Evolutionary conservation across 805 yeast species (phyloP), one percentile per base, ranked within the genome.

Genomic region (Wickerhamiella lipophila): DNA sequence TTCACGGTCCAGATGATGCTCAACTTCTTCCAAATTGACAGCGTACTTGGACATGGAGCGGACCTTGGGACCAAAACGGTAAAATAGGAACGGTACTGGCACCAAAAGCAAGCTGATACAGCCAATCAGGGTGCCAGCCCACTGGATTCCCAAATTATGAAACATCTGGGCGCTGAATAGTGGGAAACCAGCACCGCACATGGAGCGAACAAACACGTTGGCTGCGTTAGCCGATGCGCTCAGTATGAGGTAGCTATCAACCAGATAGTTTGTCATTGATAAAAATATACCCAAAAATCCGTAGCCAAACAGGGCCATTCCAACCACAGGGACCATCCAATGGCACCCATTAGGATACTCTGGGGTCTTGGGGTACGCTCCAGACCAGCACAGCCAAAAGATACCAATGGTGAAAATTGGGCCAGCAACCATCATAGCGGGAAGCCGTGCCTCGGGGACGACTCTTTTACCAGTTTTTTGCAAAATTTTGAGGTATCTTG

Each of bases 351-450:
- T 22, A 19, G 48, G 48, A 42, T 75, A 79, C 46, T 49, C 42
- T 34, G 84, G 76, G 39, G 65, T 64, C 22, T 79, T 65, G 42
- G 75, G 79, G 64, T 79, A 87, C 54, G 76, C 74, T 60, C 95
- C 95, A 8, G 89, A 69, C 95, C 95, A 87, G 50, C 83, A 76
- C 63, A 87, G 71, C 95, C 95, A 83, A 58, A 86, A 71, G 53
- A 86, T 68, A 47, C 95, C 95, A 47, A 77, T 69, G 25, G 94
- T 81, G 68, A 87, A 84, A 7, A 73, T 60, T 48, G 83, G 54
- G 21, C 80, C 78, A 27, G 94, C 88, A 39, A 73, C 64, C 65
- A 84, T 74, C 81, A 86, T 76, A 29, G 88, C 78, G 15, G 79
- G 77, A 50, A 87, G 69, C 64, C 95, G 77, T 30, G 79, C 81